Percentiles rank a stretch among this genome's conserved stretches.
Conservation (phyloP, 257 asterid species). For the Gardenia jasminoides region DNA sequence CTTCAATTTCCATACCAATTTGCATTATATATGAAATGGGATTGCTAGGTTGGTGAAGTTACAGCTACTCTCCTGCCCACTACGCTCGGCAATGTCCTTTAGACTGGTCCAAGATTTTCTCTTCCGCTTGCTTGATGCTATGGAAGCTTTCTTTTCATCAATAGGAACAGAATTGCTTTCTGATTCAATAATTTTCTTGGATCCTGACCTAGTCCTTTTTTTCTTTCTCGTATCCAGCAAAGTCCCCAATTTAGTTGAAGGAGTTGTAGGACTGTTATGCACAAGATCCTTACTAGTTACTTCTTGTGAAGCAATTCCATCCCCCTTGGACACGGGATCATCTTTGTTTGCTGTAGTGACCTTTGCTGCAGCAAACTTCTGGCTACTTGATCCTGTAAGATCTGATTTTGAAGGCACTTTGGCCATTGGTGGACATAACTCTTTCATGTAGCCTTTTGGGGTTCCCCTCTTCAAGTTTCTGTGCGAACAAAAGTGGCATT, state of each 20-base stretch:
- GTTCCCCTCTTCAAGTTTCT: constrained; percentile 67
- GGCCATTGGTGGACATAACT: constrained; percentile 43
- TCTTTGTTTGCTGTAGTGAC: neutral
- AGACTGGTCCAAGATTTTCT: constrained; percentile 67
- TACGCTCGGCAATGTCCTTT: constrained; percentile 58
- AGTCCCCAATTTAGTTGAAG: constrained; percentile 26
- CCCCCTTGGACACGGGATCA: constrained; percentile 10
- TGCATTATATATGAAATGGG: constrained; percentile 43
- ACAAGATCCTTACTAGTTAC: constrained; percentile 26
- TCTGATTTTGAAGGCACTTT: constrained; percentile 26
- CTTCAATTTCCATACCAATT: neutral
- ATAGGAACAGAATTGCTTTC: constrained; percentile 22
- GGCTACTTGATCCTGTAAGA: constrained; percentile 14
- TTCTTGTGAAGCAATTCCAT: constrained; percentile 29
- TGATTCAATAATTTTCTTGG: constrained; percentile 38
- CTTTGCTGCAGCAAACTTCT: constrained; percentile 17
- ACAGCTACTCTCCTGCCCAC: constrained; percentile 29
- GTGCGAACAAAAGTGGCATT: constrained; percentile 67
- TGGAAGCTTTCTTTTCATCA: constrained; percentile 26
- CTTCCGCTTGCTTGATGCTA: constrained; percentile 52
- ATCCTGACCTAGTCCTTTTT: constrained; percentile 50
- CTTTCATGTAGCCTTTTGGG: constrained; percentile 53
- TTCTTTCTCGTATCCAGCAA: constrained; percentile 58
- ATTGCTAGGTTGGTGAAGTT: constrained; percentile 35
- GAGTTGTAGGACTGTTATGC: constrained; percentile 41